These are phyloP conservation scores for Chaetomiaceae sp. DNA, from an alignment of 2,329 filamentous ascomycete genomes.

Conservation along the genomic window DNA sequence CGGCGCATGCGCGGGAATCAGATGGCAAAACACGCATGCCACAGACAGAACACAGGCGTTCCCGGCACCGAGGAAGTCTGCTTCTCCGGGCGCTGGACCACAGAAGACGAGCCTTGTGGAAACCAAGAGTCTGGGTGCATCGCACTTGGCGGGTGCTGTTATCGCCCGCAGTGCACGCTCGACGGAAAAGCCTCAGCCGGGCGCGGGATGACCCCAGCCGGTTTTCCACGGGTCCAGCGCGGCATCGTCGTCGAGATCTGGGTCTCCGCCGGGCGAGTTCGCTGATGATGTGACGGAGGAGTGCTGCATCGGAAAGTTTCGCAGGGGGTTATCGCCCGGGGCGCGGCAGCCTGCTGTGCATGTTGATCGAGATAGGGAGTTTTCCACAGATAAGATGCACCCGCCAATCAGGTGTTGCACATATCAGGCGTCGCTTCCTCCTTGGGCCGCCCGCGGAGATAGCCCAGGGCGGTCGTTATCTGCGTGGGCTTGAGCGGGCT, in stretches of 20 bases:
- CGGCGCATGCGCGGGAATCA: too few species aligned
- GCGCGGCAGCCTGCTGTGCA: too few species aligned
- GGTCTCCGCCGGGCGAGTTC: neutral
- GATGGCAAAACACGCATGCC: neutral
- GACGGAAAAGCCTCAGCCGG: slow-evolving; percentile 3
- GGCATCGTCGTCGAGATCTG: neutral
- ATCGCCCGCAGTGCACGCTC: neutral
- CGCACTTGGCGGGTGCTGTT: too few species aligned
- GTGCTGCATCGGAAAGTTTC: neutral
- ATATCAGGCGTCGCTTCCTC: slow-evolving; percentile 8
- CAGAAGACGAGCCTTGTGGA: too few species aligned
- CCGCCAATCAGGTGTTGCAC: slow-evolving; percentile 15
- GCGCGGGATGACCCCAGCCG: slow-evolving; percentile 10
- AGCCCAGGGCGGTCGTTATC: slow-evolving; percentile 5
- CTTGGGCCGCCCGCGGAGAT: slow-evolving; percentile 18
- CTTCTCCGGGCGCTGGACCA: neutral
- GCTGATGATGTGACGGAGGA: neutral
- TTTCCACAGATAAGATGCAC: slow-evolving; percentile 12
- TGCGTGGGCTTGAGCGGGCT: too few species aligned
- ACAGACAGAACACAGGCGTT: neutral
- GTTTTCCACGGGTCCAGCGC: slow-evolving; percentile 9
- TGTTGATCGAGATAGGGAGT: slow-evolving; percentile 9
- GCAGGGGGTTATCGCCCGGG: neutral
- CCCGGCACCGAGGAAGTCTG: neutral
- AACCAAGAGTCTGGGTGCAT: neutral